Base-by-base conservation (phyloP, 2,329 filamentous ascomycete species). In the Fusarium brevicatenulatum region DNA sequence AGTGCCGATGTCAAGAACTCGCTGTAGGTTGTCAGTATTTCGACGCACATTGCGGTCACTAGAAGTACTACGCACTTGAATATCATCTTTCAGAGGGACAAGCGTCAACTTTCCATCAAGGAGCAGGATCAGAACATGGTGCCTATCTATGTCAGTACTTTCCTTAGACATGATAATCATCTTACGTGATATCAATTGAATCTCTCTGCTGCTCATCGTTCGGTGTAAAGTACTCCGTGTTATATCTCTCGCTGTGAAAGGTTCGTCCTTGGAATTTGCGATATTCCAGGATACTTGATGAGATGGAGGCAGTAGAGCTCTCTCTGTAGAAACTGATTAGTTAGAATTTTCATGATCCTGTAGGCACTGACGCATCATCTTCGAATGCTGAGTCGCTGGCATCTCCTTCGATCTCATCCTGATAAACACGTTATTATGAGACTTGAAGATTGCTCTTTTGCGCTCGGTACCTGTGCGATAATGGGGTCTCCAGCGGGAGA, bases 111-210 rank as follows among this genome's bases (percentile, higher is more conserved):
- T 53, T 7, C 34, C 50, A 28, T 53, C 34, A 16, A 53, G 50
- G 1, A 53, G 23, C 12, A 53, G 19, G 4, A 34, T 53, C 6
- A 53, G 5, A 12, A 39, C 34, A 28, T 53, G 50, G 7, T 53
- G 34, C 13, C 50, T 53, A 15, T 12, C 16, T 1, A 18, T 36
- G 19, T 53, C 13, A 53, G 50, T 28, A 9, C 5, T 28, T 5
- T 12, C 13, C 9, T 5, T 2, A 3, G 8, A 12, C 1, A 7
- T 7, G 9, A 28, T 4, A 1, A 9, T 2, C 2, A 28, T 11
- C 58, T 16, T 50, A 69, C 66, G 66, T 63, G 7, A 69, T 69
- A 6, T 69, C 66, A n/a, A 69, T 69, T 0, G 65, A 69, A 2
- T 69, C 58, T 19, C 39, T 69, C 8, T 69, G 66, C 5, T 63